phyloP scores from a whole-genome alignment of 306 rosid species.

The Vigna nakashimae region DNA sequence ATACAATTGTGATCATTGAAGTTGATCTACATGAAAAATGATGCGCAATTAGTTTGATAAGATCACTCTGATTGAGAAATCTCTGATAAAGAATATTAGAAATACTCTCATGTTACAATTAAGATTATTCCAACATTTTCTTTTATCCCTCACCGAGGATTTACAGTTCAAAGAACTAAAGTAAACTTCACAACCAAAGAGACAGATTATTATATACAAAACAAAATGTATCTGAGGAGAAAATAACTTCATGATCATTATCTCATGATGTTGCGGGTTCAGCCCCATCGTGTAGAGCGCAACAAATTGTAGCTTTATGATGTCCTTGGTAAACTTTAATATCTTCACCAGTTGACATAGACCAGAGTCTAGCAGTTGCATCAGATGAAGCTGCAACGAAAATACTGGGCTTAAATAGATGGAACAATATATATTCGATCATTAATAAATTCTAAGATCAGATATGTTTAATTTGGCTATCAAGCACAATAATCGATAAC shows the following conservation, averaged over 20 bases:
- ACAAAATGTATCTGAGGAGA: constrained; percentile 20
- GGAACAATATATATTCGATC: not conserved
- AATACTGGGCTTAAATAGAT: constrained; percentile 26
- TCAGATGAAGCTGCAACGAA: constrained; percentile 87
- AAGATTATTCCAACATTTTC: not conserved
- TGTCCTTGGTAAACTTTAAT: constrained; percentile 90
- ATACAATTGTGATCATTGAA: too few species aligned
- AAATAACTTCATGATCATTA: not conserved
- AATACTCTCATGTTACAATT: constrained; percentile 4
- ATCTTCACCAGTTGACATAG: constrained; percentile 85
- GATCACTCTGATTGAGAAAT: constrained; percentile 16
- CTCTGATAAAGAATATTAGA: not conserved
- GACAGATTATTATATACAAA: constrained; percentile 42
- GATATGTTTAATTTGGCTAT: constrained; percentile 11
- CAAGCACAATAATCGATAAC: constrained; percentile 9
- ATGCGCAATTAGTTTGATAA: not conserved
- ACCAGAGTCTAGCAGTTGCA: constrained; percentile 96
- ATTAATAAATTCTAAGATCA: not conserved
- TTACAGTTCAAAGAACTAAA: constrained; percentile 7
- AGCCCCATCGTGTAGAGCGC: constrained; percentile 98
- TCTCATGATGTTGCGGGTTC: constrained; percentile 71
- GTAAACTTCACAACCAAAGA: constrained; percentile 15
- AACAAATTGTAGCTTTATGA: constrained; percentile 93
- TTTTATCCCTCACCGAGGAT: not conserved
- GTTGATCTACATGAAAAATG: not conserved